Percentiles rank a stretch among this genome's conserved stretches.
Conservation (phyloP, 1,284 basidiomycete species). For the Tilletia horrida region DNA sequence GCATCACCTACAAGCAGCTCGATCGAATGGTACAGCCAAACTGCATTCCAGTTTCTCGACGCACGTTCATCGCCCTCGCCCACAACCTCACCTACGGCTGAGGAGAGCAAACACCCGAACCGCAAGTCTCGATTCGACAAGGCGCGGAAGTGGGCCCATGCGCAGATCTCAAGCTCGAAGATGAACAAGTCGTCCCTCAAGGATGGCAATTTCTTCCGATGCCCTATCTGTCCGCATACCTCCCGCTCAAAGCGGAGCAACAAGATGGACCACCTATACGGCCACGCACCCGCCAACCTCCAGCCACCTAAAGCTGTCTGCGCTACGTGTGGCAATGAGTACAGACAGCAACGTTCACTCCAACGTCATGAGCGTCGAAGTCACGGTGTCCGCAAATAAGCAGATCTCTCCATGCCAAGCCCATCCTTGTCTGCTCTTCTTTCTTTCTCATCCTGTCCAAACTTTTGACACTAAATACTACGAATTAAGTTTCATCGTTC, state of each 20-base stretch:
- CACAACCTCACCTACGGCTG: too few species aligned
- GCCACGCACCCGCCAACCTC: background rate
- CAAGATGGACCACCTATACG: slow-evolving; percentile 9
- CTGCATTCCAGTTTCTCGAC: too few species aligned
- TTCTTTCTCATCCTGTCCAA: background rate
- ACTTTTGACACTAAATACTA: background rate
- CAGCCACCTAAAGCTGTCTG: background rate
- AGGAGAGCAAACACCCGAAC: background rate
- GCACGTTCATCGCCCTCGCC: too few species aligned
- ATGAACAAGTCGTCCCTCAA: background rate
- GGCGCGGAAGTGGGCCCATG: background rate
- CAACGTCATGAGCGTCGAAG: background rate
- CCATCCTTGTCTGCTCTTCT: background rate
- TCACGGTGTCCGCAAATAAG: background rate
- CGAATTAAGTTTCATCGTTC: background rate
- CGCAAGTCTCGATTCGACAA: background rate
- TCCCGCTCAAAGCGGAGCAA: slow-evolving; percentile 1
- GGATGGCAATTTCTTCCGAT: background rate
- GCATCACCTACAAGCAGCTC: too few species aligned
- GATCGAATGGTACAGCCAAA: too few species aligned
- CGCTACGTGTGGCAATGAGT: background rate
- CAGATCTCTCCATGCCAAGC: background rate
- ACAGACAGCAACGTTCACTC: background rate
- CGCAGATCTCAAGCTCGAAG: background rate
- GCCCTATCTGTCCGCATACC: background rate